phyloP scores from a whole-genome alignment of 2,329 filamentous ascomycete species.

The Pseudogymnoascus destructans region DNA sequence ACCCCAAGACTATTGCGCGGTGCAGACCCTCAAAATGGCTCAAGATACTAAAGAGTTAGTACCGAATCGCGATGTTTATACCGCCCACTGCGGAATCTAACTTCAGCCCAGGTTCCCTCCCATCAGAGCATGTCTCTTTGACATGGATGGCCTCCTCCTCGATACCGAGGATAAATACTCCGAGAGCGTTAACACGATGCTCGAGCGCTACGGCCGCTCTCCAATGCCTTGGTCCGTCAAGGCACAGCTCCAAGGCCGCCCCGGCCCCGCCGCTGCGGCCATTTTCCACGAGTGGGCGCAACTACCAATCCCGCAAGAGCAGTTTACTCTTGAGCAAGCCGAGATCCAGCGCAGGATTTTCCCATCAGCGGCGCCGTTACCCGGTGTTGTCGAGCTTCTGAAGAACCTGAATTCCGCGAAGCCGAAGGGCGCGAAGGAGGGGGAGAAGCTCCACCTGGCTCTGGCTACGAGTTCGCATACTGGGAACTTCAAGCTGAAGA shows the following conservation, averaged over 20 bases:
- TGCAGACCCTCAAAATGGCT: not conserved
- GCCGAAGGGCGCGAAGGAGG: conserved; percentile 20
- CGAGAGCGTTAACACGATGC: conserved; percentile 65
- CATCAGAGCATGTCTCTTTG: conserved; percentile 85
- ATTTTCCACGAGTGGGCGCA: conserved; percentile 74
- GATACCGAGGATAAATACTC: conserved; percentile 93
- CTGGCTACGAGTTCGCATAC: conserved; percentile 59
- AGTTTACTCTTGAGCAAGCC: conserved; percentile 48
- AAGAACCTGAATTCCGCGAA: conserved; percentile 33
- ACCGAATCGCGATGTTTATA: not conserved
- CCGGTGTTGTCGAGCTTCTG: conserved; percentile 63
- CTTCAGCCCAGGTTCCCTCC: conserved; percentile 49
- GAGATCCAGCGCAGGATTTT: conserved; percentile 61
- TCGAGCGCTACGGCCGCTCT: conserved; percentile 61
- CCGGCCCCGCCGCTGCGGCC: conserved; percentile 31
- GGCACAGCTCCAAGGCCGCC: conserved; percentile 49
- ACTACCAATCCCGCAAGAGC: conserved; percentile 59
- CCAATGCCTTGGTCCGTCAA: conserved; percentile 87
- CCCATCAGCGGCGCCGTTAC: conserved; percentile 59
- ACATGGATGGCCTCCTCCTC: conserved; percentile 95
- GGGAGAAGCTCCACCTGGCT: conserved; percentile 56
- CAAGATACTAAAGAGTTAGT: conserved; percentile 7
- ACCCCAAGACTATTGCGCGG: not conserved
- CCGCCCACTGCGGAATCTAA: conserved; percentile 2
- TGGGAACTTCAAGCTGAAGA: conserved; percentile 29